A percentile compares a stretch with the other conserved stretches of the same genome.
These are phyloP conservation scores for Thalassiosira pacifica DNA, from an alignment of 352 stramenopile genomes.

Conservation along the genomic window DNA sequence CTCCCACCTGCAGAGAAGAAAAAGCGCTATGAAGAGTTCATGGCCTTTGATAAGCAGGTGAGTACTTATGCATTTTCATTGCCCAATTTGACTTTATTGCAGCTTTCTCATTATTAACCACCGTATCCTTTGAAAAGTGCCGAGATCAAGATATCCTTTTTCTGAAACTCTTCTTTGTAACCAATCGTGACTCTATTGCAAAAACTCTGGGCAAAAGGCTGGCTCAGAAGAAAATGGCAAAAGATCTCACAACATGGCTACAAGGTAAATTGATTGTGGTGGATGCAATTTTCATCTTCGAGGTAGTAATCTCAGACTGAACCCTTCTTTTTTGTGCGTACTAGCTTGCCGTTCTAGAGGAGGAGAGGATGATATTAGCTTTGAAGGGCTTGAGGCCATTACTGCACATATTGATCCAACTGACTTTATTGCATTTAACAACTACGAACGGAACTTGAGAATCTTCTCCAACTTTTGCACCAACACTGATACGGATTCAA, in stretches of 20 bases:
- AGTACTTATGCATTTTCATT: neutral
- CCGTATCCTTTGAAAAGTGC: constrained; percentile 45
- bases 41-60: constrained; percentile 70
- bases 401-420: constrained; percentile 82
- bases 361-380: constrained; percentile 47
- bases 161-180: constrained; percentile 84
- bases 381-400: constrained; percentile 77
- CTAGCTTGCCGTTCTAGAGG: constrained; percentile 53
- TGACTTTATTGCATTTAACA: constrained; percentile 85
- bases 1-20: constrained; percentile 57
- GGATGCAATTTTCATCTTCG: too few relatives aligned
- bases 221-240: constrained; percentile 83
- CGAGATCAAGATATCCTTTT: constrained; percentile 77
- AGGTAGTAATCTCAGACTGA: too few relatives aligned
- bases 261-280: constrained; percentile 18
- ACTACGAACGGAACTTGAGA: constrained; percentile 78
- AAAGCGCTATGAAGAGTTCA: constrained; percentile 79
- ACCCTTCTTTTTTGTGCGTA: too few relatives aligned
- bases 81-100: neutral
- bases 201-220: constrained; percentile 81
- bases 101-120: neutral
- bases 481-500: constrained; percentile 72
- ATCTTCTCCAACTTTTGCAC: constrained; percentile 76
- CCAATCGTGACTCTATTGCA: constrained; percentile 78
- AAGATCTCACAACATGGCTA: constrained; percentile 79